Conservation (phyloP, 108 stramenopile species). For the Cylindrotheca fusiformis region DNA sequence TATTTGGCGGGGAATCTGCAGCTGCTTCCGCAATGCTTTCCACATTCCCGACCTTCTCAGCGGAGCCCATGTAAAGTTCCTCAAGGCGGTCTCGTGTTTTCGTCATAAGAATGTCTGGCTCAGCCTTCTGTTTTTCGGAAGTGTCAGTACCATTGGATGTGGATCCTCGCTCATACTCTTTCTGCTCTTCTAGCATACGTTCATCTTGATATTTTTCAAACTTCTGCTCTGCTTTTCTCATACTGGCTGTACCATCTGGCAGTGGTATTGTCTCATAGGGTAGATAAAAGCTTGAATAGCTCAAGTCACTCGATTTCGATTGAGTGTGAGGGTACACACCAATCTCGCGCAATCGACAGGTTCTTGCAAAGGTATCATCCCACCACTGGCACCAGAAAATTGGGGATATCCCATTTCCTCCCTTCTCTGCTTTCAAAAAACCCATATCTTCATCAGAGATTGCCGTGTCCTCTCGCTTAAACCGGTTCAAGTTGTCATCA, state of each 20-base stretch:
- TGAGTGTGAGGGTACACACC: slow-evolving; percentile 55
- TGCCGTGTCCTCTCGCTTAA: slow-evolving; percentile 27
- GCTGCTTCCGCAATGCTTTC: slow-evolving; percentile 2
- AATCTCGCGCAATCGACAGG: slow-evolving; percentile 65
- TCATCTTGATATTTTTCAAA: slow-evolving; percentile 41
- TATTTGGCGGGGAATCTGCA: slow-evolving; percentile 1
- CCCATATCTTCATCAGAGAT: slow-evolving; percentile 34
- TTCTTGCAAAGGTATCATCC: slow-evolving; percentile 62
- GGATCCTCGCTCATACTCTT: slow-evolving; percentile 3
- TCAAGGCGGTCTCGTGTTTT: slow-evolving; percentile 38
- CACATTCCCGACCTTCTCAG: not conserved
- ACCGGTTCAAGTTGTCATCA: slow-evolving; percentile 38
- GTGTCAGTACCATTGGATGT: not conserved
- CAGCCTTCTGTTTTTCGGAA: slow-evolving; percentile 2
- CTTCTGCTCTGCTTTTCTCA: slow-evolving; percentile 31
- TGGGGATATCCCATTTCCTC: slow-evolving; percentile 83
- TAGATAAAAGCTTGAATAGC: slow-evolving; percentile 38
- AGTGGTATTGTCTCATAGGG: slow-evolving; percentile 32
- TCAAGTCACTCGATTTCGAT: slow-evolving; percentile 24
- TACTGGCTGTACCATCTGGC: slow-evolving; percentile 32
- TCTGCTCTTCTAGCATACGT: slow-evolving; percentile 28
- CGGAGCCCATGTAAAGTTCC: slow-evolving; percentile 14
- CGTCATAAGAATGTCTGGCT: slow-evolving; percentile 24
- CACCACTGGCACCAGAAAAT: slow-evolving; percentile 79
- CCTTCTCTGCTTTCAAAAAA: slow-evolving; percentile 39